Base-by-base conservation (phyloP, 2,329 filamentous ascomycete species). In the Metarhizium robertsii region DNA sequence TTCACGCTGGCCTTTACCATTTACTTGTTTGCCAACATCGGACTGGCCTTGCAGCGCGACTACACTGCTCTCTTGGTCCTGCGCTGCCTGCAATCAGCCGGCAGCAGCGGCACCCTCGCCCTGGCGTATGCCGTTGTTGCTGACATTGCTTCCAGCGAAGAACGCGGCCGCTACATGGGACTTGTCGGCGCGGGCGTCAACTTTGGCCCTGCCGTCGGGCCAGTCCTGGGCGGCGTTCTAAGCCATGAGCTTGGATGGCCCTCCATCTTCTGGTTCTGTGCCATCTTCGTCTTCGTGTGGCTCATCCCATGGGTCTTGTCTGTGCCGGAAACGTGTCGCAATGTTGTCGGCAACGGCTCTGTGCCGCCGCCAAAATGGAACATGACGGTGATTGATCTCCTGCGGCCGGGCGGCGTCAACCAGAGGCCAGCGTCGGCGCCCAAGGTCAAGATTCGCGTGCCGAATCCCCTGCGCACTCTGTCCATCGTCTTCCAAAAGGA, bases 121-220 rank as follows among this genome's bases (percentile, higher is more conserved):
- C 73, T 94, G 1, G 83, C 81, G 0, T 86, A 80, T 58, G 88
- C 84, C 2, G 82, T 90, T 2, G 80, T 92, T 14, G 84, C 86
- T 0, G 89, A 94, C 62, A 77, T 91, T 5, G 78, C 84, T 0
- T 83, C 85, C 0, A 83, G 79, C 49, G 77, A 80, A 0, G 86
- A 92, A 66, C 75, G 89, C 61, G 89, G 88, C 2, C 80, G 78
- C 55, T 92, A 88, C 64, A 85, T 92, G 73, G 87, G 82, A 52
- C 79, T 84, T 57, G 80, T 84, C n/a, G 79, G 77, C 36, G 76
- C 75, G 4, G 83, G 79, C 16, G 73, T 79, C 54, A 81, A 84
- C 3, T 64, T 87, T 34, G 79, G 77, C 0, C 77, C 79, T 2
- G 70, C 79, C 0, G 55, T 83, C 4, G 77, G 81, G 0, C 84